These are phyloP conservation scores for Cutaneotrichosporon sp. DNA, from an alignment of 1,284 basidiomycete genomes.

Conservation along the genomic window DNA sequence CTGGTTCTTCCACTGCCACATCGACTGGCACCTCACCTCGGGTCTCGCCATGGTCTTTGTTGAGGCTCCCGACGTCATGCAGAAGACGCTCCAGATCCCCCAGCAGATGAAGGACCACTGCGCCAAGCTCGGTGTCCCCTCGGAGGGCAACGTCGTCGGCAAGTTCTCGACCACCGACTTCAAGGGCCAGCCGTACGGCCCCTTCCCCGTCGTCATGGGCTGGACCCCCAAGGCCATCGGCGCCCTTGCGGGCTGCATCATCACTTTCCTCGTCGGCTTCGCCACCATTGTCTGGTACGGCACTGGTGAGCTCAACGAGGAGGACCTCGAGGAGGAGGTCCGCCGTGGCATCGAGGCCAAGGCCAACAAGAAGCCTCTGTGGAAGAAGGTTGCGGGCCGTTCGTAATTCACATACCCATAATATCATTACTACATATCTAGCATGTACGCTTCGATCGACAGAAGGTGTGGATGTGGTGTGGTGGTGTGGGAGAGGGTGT, in stretches of 20 bases:
- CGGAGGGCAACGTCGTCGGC: conserved; percentile 66
- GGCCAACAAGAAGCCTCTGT: conserved; percentile 53
- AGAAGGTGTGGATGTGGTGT: background rate
- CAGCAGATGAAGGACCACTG: conserved; percentile 66
- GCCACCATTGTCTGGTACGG: conserved; percentile 78
- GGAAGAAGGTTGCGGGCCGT: conserved; percentile 20
- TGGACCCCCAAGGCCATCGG: conserved; percentile 78
- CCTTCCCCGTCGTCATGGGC: conserved; percentile 62
- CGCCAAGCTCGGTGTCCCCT: conserved; percentile 60
- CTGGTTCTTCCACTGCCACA: conserved; percentile 57
- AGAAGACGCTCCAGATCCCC: conserved; percentile 42
- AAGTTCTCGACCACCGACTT: conserved; percentile 50
- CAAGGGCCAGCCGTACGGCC: conserved; percentile 64
- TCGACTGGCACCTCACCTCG: conserved; percentile 51
- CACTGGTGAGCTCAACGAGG: conserved; percentile 68
- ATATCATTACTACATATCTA: conserved; percentile 5
- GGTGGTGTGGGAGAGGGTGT: too few relatives aligned
- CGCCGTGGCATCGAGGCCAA: conserved; percentile 62
- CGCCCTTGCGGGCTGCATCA: conserved; percentile 81
- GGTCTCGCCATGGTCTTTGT: conserved; percentile 56
- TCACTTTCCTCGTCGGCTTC: conserved; percentile 81
- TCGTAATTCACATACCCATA: background rate
- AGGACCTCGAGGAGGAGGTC: conserved; percentile 73
- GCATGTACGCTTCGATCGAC: conserved; percentile 5
- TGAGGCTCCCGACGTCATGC: conserved; percentile 51